phyloP scores from a whole-genome alignment of 805 yeast genomes.

The Wickerhamiella nectarea region DNA sequence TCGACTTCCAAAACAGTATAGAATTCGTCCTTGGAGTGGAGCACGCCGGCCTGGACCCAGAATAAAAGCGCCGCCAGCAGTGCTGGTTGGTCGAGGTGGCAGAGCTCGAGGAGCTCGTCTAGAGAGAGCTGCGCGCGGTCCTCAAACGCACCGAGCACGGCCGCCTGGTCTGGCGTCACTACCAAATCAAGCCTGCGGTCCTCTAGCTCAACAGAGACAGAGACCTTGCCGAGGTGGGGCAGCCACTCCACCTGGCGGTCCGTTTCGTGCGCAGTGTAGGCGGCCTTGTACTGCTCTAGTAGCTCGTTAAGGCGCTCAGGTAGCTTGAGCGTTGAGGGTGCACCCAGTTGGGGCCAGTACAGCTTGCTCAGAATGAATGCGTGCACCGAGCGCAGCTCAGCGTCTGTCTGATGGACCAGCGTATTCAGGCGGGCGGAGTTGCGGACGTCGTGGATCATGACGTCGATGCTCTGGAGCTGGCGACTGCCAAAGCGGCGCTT shows the following conservation, averaged over 20 bases:
- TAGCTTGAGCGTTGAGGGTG: conserved; percentile 30
- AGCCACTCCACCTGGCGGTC: conserved; percentile 49
- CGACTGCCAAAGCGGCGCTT: conserved; percentile 52
- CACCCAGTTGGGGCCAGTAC: conserved; percentile 58
- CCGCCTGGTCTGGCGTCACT: conserved; percentile 60
- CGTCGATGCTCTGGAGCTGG: conserved; percentile 57
- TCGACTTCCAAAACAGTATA: conserved; percentile 32
- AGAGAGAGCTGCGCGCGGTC: conserved; percentile 22
- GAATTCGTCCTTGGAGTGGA: conserved; percentile 31
- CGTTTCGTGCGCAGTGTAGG: conserved; percentile 34
- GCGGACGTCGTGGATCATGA: conserved; percentile 46
- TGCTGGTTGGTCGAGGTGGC: conserved; percentile 33
- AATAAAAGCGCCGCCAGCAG: conserved; percentile 34
- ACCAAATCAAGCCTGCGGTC: conserved; percentile 31
- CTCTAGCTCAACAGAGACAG: conserved; percentile 42
- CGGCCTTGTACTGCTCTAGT: conserved; percentile 30
- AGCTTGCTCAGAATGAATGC: conserved; percentile 58
- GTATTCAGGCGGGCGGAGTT: conserved; percentile 29
- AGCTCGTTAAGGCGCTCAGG: conserved; percentile 34
- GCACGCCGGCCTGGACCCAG: conserved; percentile 52
- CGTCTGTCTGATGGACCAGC: conserved; percentile 15
- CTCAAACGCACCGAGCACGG: conserved; percentile 41
- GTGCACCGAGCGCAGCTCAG: conserved; percentile 26
- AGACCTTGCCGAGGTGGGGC: conserved; percentile 49
- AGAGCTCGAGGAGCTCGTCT: conserved; percentile 24